A percentile compares a stretch with the other conserved stretches of the same genome.
Conservation (phyloP, 306 rosid genomes). For the Echinosophora koreensis region DNA sequence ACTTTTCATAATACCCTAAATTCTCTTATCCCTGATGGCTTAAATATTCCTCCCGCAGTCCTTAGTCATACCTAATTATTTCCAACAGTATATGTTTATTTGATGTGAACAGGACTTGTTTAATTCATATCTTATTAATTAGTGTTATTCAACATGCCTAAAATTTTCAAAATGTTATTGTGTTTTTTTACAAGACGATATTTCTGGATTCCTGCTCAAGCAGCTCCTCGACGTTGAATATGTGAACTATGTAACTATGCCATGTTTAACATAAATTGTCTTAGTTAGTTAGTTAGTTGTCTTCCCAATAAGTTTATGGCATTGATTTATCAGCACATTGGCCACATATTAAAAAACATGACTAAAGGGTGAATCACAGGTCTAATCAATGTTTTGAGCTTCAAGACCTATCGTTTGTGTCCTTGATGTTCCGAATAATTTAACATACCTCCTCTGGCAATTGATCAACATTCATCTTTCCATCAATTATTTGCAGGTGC, state of each 20-base stretch:
- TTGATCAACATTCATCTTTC: slow-evolving; percentile 33
- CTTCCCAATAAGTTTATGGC: slow-evolving; percentile 1
- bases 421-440: slow-evolving; percentile 24
- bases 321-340: slow-evolving; percentile 26
- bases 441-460: slow-evolving; percentile 29
- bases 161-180: not conserved
- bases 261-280: slow-evolving; percentile 17
- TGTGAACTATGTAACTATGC: slow-evolving; percentile 12
- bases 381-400: slow-evolving; percentile 23
- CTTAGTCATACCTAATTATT: not conserved
- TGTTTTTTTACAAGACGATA: slow-evolving; percentile 3
- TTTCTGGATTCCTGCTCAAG: slow-evolving; percentile 15
- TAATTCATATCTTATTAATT: not conserved
- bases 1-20: not conserved
- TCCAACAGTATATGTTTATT: slow-evolving; percentile 16
- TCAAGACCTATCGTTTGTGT: slow-evolving; percentile 18
- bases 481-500: slow-evolving; percentile 68
- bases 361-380: slow-evolving; percentile 12
- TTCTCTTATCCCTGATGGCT: not conserved
- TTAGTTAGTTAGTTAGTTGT: too few relatives aligned
- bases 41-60: not conserved
- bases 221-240: not conserved
- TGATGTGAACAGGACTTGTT: slow-evolving; percentile 11
- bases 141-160: slow-evolving; percentile 5
- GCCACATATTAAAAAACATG: slow-evolving; percentile 12